Evolutionary conservation across 2,329 filamentous ascomycete genomes (phyloP), one percentile per base, ranked within the genome.

Genomic region (Aulographum hederae): DNA sequence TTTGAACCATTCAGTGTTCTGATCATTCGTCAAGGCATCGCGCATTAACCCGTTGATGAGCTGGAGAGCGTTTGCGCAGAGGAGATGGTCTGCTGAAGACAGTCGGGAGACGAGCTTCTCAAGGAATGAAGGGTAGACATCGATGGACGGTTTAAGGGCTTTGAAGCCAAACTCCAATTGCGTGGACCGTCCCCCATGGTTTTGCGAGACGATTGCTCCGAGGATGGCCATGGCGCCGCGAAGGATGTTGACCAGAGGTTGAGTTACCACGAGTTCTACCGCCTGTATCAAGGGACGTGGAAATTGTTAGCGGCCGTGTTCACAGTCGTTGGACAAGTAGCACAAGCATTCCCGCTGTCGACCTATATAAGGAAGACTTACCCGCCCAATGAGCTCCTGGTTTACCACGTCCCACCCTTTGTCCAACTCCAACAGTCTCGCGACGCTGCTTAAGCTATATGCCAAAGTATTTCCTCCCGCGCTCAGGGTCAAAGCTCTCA

Each of bases 181-280:
- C n/a, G n/a, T n/a, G n/a, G n/a, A n/a, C n/a, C n/a, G n/a, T 65
- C 55, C 5, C 63, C 57, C 31, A 51, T 45, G 43, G 56, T 52
- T 17, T 17, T 16, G 33, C 39, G 82, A 78, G 32, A 98, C 86
- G 35, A 95, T 76, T 10, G 85, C 82, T 29, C 93, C 86, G 34
- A 98, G 68, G 38, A 98, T 91, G 29, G 84, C 86, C 79, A 98
- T 93, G 46, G 86, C 86, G 45, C 89, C 89, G 40, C 89, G 73
- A 37, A 98, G 71, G 48, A 95, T 94, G 52, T 98, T 98, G 55
- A 98, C 89, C 38, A 98, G 68, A 16, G 86, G 89, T 51, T 95
- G 89, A 19, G 74, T 86, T 44, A 95, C 86, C 39, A 95, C 82
- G 32, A 98, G 66, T 52, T 94, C 78, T 43, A 95, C 85, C 38